A percentile compares a stretch with the other conserved stretches of the same genome.
Evolutionary conservation across 495 filamentous ascomycete species (phyloP).

Genomic region (Aspergillus olivimuriae): DNA sequence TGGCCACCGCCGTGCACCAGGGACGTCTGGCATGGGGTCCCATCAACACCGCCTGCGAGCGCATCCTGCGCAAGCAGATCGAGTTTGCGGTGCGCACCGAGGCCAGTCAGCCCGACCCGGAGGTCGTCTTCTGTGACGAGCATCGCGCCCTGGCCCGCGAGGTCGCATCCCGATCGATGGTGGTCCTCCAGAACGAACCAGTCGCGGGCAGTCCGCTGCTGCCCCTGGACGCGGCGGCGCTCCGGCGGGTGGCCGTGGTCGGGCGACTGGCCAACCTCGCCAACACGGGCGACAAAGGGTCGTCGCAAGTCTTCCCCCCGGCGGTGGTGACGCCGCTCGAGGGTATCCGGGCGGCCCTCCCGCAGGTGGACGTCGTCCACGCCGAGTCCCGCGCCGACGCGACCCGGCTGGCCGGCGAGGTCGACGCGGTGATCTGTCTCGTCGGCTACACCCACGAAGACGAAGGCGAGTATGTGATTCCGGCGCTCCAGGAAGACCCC

Average conservation of each 20-base stretch:
- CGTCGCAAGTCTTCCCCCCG: conserved; percentile 12
- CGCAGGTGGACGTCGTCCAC: not conserved
- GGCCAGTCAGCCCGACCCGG: conserved; percentile 37
- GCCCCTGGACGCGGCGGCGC: conserved; percentile 3
- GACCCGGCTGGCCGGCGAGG: conserved; percentile 1
- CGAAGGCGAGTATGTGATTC: conserved; percentile 17
- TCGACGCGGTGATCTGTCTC: conserved; percentile 12
- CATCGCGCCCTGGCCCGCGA: conserved; percentile 36
- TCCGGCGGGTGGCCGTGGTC: conserved; percentile 10
- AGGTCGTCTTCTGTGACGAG: conserved; percentile 23
- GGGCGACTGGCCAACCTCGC: conserved; percentile 10
- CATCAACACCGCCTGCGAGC: conserved; percentile 1
- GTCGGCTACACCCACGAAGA: conserved; percentile 14
- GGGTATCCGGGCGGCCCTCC: conserved; percentile 8
- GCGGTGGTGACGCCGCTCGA: conserved; percentile 10
- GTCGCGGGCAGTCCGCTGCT: conserved; percentile 3
- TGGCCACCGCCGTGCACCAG: conserved; percentile 2
- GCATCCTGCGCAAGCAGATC: conserved; percentile 8
- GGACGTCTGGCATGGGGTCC: conserved; percentile 7
- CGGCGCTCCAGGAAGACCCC: conserved; percentile 4
- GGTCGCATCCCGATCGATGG: conserved; percentile 48
- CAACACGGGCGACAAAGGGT: conserved; percentile 17
- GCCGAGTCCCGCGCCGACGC: conserved; percentile 4
- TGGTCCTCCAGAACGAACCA: conserved; percentile 50
- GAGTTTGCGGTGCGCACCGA: not conserved